phyloP scores from a whole-genome alignment of 352 stramenopile species.

The Aphanomyces stellatus region DNA sequence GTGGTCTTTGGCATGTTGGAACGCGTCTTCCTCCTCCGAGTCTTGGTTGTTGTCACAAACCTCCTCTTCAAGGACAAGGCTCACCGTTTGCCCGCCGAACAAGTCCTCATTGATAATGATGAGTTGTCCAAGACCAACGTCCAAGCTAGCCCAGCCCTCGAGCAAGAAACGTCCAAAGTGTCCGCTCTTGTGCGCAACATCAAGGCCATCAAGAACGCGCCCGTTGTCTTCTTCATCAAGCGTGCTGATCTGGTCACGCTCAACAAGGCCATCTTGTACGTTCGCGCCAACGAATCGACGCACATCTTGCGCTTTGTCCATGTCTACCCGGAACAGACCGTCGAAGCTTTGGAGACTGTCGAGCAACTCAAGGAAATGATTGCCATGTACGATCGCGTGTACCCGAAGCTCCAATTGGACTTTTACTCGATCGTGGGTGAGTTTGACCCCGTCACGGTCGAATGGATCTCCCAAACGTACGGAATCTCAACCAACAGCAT shows the following conservation, averaged over 20 bases:
- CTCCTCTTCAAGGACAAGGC: neutral
- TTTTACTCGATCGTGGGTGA: slow-evolving; percentile 36
- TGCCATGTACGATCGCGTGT: slow-evolving; percentile 80
- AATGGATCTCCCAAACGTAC: slow-evolving; percentile 75
- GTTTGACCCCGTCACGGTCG: slow-evolving; percentile 76
- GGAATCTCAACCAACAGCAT: slow-evolving; percentile 86
- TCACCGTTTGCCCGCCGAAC: neutral
- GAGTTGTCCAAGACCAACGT: neutral
- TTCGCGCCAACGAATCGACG: slow-evolving; percentile 87
- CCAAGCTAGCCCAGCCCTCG: neutral
- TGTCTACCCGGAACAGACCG: slow-evolving; percentile 31
- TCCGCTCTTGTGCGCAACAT: slow-evolving; percentile 17
- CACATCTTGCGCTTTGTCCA: slow-evolving; percentile 87
- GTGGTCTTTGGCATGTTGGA: slow-evolving; percentile 79
- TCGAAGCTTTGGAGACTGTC: slow-evolving; percentile 14
- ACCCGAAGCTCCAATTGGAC: slow-evolving; percentile 88
- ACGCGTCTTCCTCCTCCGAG: slow-evolving; percentile 62
- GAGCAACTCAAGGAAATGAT: slow-evolving; percentile 32
- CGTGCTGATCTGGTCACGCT: slow-evolving; percentile 70
- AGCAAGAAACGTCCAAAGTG: neutral
- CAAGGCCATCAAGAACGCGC: slow-evolving; percentile 52
- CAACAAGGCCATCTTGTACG: slow-evolving; percentile 93
- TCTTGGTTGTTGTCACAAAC: slow-evolving; percentile 53
- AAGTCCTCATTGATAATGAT: neutral
- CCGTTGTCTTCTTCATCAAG: slow-evolving; percentile 91